A percentile compares a stretch with the other conserved stretches of the same genome.
phyloP scores from a whole-genome alignment of 2,329 filamentous ascomycete genomes.

The Penicillium sp. region DNA sequence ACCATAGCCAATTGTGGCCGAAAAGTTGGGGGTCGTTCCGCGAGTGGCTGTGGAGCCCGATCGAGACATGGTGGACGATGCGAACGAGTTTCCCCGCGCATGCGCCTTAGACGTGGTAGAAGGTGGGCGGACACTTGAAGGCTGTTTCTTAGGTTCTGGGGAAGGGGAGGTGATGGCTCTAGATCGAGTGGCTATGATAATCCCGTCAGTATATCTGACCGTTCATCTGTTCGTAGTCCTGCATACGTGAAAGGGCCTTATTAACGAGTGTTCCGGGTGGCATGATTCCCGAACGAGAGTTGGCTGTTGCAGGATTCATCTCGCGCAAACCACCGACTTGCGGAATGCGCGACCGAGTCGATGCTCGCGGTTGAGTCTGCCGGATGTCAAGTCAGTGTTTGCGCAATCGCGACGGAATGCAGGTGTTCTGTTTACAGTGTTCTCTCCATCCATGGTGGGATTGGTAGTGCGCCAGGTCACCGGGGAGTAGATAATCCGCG shows the following conservation, averaged over 20 bases:
- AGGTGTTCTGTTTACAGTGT: conserved; percentile 25
- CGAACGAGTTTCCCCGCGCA: conserved; percentile 37
- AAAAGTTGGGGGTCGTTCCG: conserved; percentile 52
- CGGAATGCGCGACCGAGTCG: conserved; percentile 33
- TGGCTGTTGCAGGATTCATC: conserved; percentile 54
- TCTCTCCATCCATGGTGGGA: conserved; percentile 35
- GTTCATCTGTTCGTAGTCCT: conserved; percentile 1
- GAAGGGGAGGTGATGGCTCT: conserved; percentile 54
- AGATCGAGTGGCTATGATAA: conserved; percentile 43
- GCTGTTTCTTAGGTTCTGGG: conserved; percentile 40
- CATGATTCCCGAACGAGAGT: conserved; percentile 50
- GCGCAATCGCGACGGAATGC: conserved; percentile 8
- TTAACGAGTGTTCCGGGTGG: conserved; percentile 47
- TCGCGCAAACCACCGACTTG: conserved; percentile 45
- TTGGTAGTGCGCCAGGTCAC: conserved; percentile 23
- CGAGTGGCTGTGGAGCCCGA: conserved; percentile 46
- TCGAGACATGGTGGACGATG: conserved; percentile 39
- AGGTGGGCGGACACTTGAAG: conserved; percentile 30
- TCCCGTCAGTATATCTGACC: conserved; percentile 32
- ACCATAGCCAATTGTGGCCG: conserved; percentile 58
- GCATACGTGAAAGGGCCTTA: conserved; percentile 43
- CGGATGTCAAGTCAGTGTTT: conserved; percentile 6
- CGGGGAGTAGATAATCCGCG: conserved; percentile 24
- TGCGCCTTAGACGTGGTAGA: conserved; percentile 44
- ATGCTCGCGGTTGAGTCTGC: conserved; percentile 28